Conservation (phyloP, 192 early-diverging fungal species). For the Coemansia sp. region DNA sequence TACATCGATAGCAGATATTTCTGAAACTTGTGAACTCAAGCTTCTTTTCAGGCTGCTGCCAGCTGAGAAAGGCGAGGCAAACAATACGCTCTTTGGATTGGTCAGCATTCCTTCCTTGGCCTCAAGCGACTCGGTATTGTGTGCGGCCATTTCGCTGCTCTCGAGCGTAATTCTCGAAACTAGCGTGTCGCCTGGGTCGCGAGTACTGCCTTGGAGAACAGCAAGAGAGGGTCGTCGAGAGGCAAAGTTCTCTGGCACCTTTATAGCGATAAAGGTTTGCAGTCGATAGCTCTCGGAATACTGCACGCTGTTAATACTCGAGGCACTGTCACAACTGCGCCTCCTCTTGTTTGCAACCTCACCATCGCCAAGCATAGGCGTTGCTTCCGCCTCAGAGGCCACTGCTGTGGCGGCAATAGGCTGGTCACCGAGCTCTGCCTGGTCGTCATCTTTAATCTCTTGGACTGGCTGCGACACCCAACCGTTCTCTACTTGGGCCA, state of each 20-base stretch:
- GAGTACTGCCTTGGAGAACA: background rate
- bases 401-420: background rate
- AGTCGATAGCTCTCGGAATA: constrained; percentile 1
- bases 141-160: background rate
- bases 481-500: constrained; percentile 6
- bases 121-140: background rate
- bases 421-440: background rate
- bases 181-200: constrained; percentile 12
- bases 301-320: constrained; percentile 3
- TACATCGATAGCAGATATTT: constrained; percentile 1
- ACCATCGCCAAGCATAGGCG: background rate
- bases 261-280: background rate
- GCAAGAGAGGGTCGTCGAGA: background rate
- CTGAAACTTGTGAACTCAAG: background rate
- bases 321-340: background rate
- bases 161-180: constrained; percentile 13
- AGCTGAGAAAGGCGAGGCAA: background rate
- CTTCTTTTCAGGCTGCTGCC: background rate
- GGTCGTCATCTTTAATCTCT: background rate
- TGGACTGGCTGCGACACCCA: constrained; percentile 1
- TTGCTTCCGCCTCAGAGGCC: background rate
- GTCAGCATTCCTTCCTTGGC: background rate
- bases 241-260: background rate
- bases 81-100: constrained; percentile 1
- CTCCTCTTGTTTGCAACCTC: background rate